Conservation (phyloP, 805 yeast species). For the Yamadazyma takamatsuzukensis region DNA sequence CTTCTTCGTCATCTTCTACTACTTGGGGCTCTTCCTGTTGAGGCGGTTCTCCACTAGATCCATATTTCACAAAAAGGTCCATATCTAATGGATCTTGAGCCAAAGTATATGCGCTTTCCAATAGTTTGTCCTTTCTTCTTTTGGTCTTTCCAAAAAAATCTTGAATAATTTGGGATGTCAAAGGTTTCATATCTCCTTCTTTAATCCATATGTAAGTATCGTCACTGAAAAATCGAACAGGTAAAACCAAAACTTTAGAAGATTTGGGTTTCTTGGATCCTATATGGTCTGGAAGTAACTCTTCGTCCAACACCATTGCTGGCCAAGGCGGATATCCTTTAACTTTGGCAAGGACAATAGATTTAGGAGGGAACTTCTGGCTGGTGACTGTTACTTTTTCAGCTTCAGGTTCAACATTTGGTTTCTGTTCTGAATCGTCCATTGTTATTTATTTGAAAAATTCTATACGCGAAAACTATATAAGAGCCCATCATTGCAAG, state of each 20-base stretch:
- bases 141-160: slow-evolving; percentile 25
- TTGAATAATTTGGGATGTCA: slow-evolving; percentile 41
- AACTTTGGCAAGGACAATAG: slow-evolving; percentile 63
- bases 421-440: no score
- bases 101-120: slow-evolving; percentile 50
- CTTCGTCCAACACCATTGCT: slow-evolving; percentile 67
- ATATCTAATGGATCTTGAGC: slow-evolving; percentile 46
- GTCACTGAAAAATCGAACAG: slow-evolving; percentile 71
- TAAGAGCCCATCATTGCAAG: no score
- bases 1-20: slow-evolving; percentile 24
- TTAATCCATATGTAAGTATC: slow-evolving; percentile 70
- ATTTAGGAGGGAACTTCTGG: slow-evolving; percentile 6
- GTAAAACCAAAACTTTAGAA: slow-evolving; percentile 19
- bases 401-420: background rate
- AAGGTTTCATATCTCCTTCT: slow-evolving; percentile 45
- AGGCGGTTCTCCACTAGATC: slow-evolving; percentile 41
- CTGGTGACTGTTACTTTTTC: background rate
- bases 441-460: no score
- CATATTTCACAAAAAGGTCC: slow-evolving; percentile 37
- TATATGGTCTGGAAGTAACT: slow-evolving; percentile 57
- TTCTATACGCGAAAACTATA: no score
- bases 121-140: slow-evolving; percentile 41
- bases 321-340: slow-evolving; percentile 94
- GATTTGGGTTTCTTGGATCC: slow-evolving; percentile 47
- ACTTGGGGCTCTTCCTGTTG: slow-evolving; percentile 34